A percentile compares a stretch with the other conserved stretches of the same genome.
These are phyloP conservation scores for Neoscytalidium dimidiatum DNA, from an alignment of 2,329 filamentous ascomycete species.

Conservation along the genomic window DNA sequence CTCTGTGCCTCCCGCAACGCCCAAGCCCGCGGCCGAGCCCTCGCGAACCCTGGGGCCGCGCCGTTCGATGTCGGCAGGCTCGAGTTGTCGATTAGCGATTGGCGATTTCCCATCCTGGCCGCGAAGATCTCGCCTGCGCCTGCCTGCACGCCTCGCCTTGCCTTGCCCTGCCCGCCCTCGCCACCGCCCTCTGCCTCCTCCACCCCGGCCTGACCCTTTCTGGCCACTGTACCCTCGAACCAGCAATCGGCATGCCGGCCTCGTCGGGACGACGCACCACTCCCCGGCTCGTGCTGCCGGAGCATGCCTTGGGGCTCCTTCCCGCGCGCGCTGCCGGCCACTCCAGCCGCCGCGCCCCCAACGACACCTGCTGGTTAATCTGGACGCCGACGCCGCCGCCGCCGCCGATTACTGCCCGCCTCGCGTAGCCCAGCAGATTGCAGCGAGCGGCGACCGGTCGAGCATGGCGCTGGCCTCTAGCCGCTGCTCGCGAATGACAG, in stretches of 20 bases:
- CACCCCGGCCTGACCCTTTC: conserved; percentile 1
- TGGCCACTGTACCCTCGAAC: background rate
- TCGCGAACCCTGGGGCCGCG: background rate
- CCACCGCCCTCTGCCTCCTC: background rate
- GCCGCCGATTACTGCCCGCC: conserved; percentile 8
- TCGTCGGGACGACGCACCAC: conserved; percentile 3
- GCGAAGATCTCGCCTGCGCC: conserved; percentile 10
- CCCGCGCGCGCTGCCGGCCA: background rate
- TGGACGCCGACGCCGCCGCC: background rate
- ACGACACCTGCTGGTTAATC: background rate
- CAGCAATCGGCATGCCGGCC: conserved; percentile 16
- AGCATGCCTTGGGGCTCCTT: background rate
- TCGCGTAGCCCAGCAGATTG: background rate
- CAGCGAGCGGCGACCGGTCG: background rate
- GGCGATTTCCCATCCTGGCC: background rate
- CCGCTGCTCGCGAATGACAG: background rate
- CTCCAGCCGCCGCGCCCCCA: background rate
- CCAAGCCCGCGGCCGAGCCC: no score
- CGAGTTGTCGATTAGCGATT: conserved; percentile 8
- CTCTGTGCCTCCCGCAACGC: no score
- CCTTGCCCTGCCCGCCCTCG: no score
- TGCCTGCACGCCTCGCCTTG: background rate
- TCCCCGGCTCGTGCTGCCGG: conserved; percentile 1
- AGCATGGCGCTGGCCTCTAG: background rate
- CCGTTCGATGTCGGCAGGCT: background rate